A percentile compares a stretch with the other conserved stretches of the same genome.
phyloP scores from a whole-genome alignment of 352 stramenopile genomes.

The Phytophthora meadii region DNA sequence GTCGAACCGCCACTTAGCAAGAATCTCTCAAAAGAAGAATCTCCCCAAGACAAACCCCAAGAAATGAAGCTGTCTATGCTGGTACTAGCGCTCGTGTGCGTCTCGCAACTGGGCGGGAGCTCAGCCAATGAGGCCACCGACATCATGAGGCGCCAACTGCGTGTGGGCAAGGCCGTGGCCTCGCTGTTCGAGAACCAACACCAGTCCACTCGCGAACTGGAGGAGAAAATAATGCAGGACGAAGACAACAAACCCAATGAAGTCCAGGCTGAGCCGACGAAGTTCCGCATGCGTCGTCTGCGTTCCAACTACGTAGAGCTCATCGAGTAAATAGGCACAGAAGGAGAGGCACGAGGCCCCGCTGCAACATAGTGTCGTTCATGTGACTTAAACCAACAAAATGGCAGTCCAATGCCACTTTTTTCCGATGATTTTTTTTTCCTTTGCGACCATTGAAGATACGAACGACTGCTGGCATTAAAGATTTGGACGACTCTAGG shows the following conservation, averaged over 20 bases:
- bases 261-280: slow-evolving; percentile 30
- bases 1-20: slow-evolving; percentile 13
- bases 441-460: slow-evolving; percentile 13
- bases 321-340: slow-evolving; percentile 19
- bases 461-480: slow-evolving; percentile 4
- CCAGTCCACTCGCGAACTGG: slow-evolving; percentile 31
- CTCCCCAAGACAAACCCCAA: slow-evolving; percentile 13
- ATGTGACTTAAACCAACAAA: slow-evolving; percentile 16
- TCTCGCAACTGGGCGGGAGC: slow-evolving; percentile 20
- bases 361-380: slow-evolving; percentile 25
- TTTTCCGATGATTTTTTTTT: not conserved
- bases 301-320: slow-evolving; percentile 35
- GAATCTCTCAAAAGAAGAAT: not conserved
- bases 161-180: slow-evolving; percentile 35
- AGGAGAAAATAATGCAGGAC: slow-evolving; percentile 37
- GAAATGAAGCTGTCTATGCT: slow-evolving; percentile 29
- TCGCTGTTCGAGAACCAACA: slow-evolving; percentile 43
- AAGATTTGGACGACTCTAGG: slow-evolving; percentile 12
- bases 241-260: slow-evolving; percentile 34
- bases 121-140: slow-evolving; percentile 27
- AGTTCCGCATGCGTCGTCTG: slow-evolving; percentile 36
- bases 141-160: slow-evolving; percentile 39
- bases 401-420: slow-evolving; percentile 8
- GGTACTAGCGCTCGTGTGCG: slow-evolving; percentile 22
- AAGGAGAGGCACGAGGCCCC: not conserved